A percentile compares a stretch with the other conserved stretches of the same genome.
phyloP scores from a whole-genome alignment of 2,329 filamentous ascomycete genomes.

The Fusarium marasasianum region DNA sequence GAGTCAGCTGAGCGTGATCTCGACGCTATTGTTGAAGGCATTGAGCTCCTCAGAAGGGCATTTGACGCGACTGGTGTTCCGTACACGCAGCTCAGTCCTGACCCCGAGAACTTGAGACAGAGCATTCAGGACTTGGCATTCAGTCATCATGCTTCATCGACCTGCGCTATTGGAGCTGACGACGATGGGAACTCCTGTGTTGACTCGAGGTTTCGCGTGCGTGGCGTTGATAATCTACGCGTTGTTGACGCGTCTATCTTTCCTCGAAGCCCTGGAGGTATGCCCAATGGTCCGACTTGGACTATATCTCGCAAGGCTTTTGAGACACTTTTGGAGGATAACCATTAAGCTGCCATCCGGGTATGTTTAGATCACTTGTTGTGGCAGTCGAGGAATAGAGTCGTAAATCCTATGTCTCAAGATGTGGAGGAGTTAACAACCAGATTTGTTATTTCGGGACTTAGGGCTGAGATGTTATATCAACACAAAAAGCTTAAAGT shows the following conservation, averaged over 20 bases:
- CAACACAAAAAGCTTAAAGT: rapidly evolving
- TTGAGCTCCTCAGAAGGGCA: not conserved
- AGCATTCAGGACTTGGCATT: not conserved
- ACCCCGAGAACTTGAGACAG: not conserved
- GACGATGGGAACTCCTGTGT: not conserved
- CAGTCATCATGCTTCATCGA: not conserved
- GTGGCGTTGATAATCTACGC: not conserved
- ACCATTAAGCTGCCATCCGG: not conserved
- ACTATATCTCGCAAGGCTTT: conserved; percentile 14
- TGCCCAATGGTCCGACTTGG: conserved; percentile 3
- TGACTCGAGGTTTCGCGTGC: not conserved
- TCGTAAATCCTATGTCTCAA: rapidly evolving
- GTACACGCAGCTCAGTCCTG: not conserved
- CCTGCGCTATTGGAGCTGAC: not conserved
- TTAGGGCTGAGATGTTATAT: rapidly evolving
- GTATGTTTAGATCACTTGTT: not conserved
- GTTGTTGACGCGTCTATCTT: conserved; percentile 9
- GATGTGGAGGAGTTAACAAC: too few relatives aligned
- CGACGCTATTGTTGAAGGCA: not conserved
- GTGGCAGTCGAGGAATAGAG: rapidly evolving
- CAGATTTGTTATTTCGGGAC: rapidly evolving
- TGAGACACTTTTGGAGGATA: not conserved
- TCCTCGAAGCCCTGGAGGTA: not conserved
- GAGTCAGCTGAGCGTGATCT: not conserved
- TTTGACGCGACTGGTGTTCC: conserved; percentile 1